phyloP scores from a whole-genome alignment of 169 alveolate genomes.

The Cyclospora cayetanensis region DNA sequence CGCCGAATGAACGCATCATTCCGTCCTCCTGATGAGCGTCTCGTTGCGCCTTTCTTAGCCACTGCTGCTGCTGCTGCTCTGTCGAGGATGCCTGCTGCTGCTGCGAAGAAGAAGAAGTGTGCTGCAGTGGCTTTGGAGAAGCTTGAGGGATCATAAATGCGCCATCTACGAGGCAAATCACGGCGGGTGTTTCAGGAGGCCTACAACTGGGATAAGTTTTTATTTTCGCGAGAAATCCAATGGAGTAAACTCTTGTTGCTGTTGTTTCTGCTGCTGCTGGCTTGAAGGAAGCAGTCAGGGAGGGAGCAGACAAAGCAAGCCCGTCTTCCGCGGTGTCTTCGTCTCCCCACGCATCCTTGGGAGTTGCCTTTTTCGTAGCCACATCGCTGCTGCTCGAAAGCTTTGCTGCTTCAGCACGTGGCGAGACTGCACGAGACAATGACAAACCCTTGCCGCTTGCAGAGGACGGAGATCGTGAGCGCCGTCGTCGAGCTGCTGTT shows the following conservation, averaged over 20 bases:
- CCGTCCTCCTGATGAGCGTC: not conserved
- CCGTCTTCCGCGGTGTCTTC: not conserved
- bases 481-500: not conserved
- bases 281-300: not conserved
- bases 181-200: not conserved
- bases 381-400: not conserved
- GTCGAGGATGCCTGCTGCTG: constrained; percentile 18
- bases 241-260: not conserved
- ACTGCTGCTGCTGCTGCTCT: constrained; percentile 29
- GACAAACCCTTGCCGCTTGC: not conserved
- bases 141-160: not conserved
- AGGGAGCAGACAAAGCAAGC: no score
- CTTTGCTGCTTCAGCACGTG: not conserved
- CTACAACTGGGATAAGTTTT: not conserved
- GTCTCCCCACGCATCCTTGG: constrained; percentile 11
- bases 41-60: not conserved
- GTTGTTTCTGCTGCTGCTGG: constrained; percentile 37
- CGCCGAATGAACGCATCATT: not conserved
- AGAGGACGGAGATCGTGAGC: not conserved
- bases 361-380: not conserved
- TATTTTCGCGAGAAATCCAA: constrained; percentile 1
- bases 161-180: not conserved
- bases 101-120: no score
- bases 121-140: constrained; percentile 9
- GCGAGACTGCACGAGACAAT: not conserved